Base-by-base conservation (phyloP, 345 rosid species). In the Tarenaya hassleriana region DNA sequence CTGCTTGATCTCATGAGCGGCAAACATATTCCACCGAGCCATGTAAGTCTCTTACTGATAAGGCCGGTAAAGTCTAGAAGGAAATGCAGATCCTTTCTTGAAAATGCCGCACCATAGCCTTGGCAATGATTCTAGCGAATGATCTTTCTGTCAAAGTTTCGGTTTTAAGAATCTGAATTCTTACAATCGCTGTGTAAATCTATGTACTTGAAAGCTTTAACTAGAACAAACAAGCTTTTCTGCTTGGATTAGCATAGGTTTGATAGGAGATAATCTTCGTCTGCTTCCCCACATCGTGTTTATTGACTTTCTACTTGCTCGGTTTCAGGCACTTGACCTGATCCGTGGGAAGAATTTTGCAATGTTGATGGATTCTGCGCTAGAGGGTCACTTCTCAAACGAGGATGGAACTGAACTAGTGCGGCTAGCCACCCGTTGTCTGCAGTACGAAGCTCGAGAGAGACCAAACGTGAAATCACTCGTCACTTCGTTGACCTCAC, bases 401-500 rank as follows among this genome's bases (percentile, higher is more conserved):
- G 98, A 91, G 61, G 98, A 91, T 69, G 90, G 98, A 67, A 75
- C 90, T 15, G 98, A 91, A 67, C 66, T 92, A 67, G 82, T 88
- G 67, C 69, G 80, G 29, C 66, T 92, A 66, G 98, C 95, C 47
- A 74, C 96, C 18, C 92, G 98, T 37, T 88, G 98, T 69, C 75
- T 88, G 56, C 98, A 92, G 73, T 83, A 81, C 53, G 98, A 92
- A 83, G 81, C 96, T 72, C 95, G 95, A 50, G 98, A 92, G 66
- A 88, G 96, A 73, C 95, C 98, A 42, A 88, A 84, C 47, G 79
- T 85, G 13, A 92, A 83, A 73, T 80, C 95, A 51, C 88, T 92
- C 49, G 86, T 85, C 56, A 66, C 66, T 49, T 63, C 88, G 55
- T 90, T 92, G 32, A 60, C 77, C 66, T 72, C 88, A 10, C 88